Conservation (phyloP, 768 basidiomycete species). For the Tephrocybe sp. region DNA sequence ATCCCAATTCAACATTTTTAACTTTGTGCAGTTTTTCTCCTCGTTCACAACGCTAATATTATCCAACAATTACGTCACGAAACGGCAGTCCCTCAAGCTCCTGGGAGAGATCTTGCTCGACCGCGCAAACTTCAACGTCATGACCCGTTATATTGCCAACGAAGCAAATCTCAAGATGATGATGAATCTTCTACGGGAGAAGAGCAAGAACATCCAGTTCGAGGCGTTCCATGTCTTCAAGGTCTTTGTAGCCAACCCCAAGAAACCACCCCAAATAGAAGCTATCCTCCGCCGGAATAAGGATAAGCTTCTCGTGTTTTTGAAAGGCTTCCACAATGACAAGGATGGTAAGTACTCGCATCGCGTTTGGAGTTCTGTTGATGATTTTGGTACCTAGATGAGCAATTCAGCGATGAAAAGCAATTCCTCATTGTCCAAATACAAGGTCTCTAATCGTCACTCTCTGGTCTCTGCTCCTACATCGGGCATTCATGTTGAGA, state of each 20-base stretch:
- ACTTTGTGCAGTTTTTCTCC: constrained; percentile 75
- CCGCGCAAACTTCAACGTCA: constrained; percentile 96
- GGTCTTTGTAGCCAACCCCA: constrained; percentile 99
- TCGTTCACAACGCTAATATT: constrained; percentile 92
- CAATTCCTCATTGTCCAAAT: constrained; percentile 94
- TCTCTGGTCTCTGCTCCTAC: too few species aligned
- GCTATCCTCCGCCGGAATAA: constrained; percentile 88
- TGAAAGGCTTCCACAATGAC: constrained; percentile 95
- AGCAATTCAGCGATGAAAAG: constrained; percentile 97
- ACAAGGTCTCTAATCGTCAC: constrained; percentile 71
- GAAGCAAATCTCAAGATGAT: constrained; percentile 99
- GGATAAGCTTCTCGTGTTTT: constrained; percentile 86
- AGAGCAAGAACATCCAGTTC: constrained; percentile 99
- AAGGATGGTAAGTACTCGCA: constrained; percentile 72
- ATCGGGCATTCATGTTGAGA: too few species aligned
- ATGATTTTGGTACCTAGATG: constrained; percentile 49
- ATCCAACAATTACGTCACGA: constrained; percentile 98
- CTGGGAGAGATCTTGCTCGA: constrained; percentile 97
- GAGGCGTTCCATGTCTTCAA: constrained; percentile 99
- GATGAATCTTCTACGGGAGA: constrained; percentile 98
- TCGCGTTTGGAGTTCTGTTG: neutral
- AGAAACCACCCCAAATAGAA: constrained; percentile 96
- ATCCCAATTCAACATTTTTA: neutral
- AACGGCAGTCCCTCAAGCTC: constrained; percentile 96
- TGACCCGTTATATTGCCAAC: constrained; percentile 95